Percentiles rank a stretch among this genome's conserved stretches.
These are phyloP conservation scores for Barnettozyma siamensis DNA, from an alignment of 805 yeast species.

Conservation along the genomic window DNA sequence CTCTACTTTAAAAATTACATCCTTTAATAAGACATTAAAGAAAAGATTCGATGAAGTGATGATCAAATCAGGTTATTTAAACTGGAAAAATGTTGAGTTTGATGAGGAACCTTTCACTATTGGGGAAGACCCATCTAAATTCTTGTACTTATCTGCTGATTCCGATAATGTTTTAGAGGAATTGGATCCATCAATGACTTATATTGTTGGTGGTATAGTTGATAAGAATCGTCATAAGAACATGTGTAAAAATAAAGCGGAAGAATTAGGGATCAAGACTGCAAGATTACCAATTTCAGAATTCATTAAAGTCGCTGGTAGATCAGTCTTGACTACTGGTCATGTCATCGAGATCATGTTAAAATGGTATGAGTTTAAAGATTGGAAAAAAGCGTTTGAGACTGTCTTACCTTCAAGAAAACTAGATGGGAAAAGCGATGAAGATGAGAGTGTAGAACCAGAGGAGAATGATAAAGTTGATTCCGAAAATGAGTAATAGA, in stretches of 20 bases:
- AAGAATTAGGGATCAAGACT: conserved; percentile 60
- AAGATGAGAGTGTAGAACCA: background rate
- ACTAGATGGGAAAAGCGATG: conserved; percentile 1
- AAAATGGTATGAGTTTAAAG: conserved; percentile 68
- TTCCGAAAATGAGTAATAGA: background rate
- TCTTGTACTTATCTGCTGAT: conserved; percentile 80
- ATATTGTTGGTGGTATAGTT: conserved; percentile 92
- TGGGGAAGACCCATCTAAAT: conserved; percentile 35
- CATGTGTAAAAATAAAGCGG: conserved; percentile 78
- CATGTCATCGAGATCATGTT: conserved; percentile 89
- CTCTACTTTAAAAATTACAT: conserved; percentile 54
- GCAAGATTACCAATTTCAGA: conserved; percentile 85
- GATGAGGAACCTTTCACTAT: conserved; percentile 24
- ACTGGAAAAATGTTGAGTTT: conserved; percentile 66
- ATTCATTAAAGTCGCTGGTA: conserved; percentile 73
- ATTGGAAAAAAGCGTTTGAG: conserved; percentile 87
- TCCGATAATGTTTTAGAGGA: conserved; percentile 63
- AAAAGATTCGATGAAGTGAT: conserved; percentile 62
- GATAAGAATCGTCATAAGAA: conserved; percentile 87
- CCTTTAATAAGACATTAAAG: conserved; percentile 61
- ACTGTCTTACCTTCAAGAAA: conserved; percentile 83
- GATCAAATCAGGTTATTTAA: conserved; percentile 43
- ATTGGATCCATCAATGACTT: conserved; percentile 65
- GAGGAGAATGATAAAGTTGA: background rate
- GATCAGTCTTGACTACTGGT: conserved; percentile 87